phyloP scores from a whole-genome alignment of 768 basidiomycete genomes.

The Galerina sulciceps region DNA sequence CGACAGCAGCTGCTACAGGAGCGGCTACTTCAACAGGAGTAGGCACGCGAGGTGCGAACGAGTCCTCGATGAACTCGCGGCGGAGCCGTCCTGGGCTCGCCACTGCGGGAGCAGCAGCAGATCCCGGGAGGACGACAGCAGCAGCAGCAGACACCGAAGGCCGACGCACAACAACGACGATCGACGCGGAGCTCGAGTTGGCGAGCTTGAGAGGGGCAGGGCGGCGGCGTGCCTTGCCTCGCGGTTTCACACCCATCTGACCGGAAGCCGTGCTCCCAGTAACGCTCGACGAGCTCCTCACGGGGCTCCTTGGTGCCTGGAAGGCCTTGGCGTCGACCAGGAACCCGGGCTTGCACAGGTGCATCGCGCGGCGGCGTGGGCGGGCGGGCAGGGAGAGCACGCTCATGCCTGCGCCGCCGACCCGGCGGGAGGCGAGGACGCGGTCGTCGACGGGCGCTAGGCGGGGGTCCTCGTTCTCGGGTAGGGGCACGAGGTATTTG shows the following conservation, averaged over 20 bases:
- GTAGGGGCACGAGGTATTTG: conserved; percentile 42
- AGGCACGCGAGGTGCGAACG: conserved; percentile 29
- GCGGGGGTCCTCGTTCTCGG: conserved; percentile 33
- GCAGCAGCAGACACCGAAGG: not conserved
- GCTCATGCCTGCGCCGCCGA: conserved; percentile 41
- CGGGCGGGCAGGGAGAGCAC: conserved; percentile 42
- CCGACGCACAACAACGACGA: conserved; percentile 11
- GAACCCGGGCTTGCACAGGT: conserved; percentile 39
- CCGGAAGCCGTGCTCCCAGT: not conserved
- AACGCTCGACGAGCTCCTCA: not conserved
- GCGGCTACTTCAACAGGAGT: not conserved
- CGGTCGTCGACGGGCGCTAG: conserved; percentile 30
- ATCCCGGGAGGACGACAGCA: not conserved
- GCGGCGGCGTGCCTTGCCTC: conserved; percentile 33
- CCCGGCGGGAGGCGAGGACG: conserved; percentile 33
- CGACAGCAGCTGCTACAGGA: not conserved
- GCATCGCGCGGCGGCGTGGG: conserved; percentile 33
- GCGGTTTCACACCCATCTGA: conserved; percentile 7
- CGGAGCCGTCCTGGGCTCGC: conserved; percentile 16
- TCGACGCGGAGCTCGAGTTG: conserved; percentile 13
- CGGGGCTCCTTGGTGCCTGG: conserved; percentile 22
- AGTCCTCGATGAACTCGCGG: conserved; percentile 35
- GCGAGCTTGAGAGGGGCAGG: conserved; percentile 43
- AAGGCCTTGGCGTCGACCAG: conserved; percentile 41
- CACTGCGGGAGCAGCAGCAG: not conserved